These are phyloP conservation scores for Neopestalotiopsis sp. DNA, from an alignment of 2,329 filamentous ascomycete genomes.

Conservation along the genomic window DNA sequence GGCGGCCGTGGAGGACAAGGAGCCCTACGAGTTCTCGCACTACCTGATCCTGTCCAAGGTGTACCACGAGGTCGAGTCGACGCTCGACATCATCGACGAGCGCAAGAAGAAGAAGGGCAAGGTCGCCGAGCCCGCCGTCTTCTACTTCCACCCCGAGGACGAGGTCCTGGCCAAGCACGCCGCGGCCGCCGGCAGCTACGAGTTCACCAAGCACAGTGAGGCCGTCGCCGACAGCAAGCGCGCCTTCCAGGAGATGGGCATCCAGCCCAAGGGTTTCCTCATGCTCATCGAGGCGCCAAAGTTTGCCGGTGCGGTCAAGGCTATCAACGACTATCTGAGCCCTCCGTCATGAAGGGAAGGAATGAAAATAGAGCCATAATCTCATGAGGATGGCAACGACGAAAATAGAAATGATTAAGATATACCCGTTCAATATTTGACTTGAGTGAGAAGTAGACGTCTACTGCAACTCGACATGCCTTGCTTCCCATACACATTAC, in stretches of 20 bases:
- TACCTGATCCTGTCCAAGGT: constrained; percentile 91
- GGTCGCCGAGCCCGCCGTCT: constrained; percentile 65
- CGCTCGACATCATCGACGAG: constrained; percentile 69
- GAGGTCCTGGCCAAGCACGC: constrained; percentile 84
- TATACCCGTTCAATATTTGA: not conserved
- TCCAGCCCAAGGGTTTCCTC: constrained; percentile 82
- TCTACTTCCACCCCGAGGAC: constrained; percentile 96
- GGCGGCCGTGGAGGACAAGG: constrained; percentile 85
- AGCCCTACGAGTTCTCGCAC: constrained; percentile 92
- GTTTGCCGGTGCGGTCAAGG: constrained; percentile 78
- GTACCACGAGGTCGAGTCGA: constrained; percentile 88
- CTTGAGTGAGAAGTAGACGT: not conserved
- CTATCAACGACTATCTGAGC: constrained; percentile 75
- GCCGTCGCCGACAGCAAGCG: constrained; percentile 87
- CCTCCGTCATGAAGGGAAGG: constrained; percentile 42
- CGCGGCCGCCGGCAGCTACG: constrained; percentile 70
- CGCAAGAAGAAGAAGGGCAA: constrained; percentile 72
- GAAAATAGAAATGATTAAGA: not conserved
- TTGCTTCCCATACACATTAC: too few relatives aligned
- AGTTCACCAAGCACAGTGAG: constrained; percentile 82
- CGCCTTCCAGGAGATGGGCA: constrained; percentile 91
- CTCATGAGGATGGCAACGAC: not conserved
- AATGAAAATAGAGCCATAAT: not conserved
- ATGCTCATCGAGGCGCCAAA: constrained; percentile 83
- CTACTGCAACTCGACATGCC: too few relatives aligned